Evolutionary conservation across 257 asterid genomes (phyloP), one percentile per base, ranked within the genome.

Genomic region (Capsicum baccatum): DNA sequence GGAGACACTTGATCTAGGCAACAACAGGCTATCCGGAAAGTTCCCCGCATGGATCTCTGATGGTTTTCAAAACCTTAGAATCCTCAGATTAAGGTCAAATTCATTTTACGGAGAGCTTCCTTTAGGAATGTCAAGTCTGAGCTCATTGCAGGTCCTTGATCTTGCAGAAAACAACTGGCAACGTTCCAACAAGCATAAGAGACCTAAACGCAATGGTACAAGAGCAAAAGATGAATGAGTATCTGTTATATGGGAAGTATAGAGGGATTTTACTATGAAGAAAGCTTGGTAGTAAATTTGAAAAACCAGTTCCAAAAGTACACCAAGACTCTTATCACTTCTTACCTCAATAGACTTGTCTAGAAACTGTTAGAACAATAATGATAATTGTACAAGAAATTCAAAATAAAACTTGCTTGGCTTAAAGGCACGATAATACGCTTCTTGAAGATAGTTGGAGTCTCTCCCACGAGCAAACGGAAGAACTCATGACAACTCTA

Each of bases 271-370:
- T 86, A 89, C 85, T 91, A 74, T 60, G 91, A 91, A 70, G 93
- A 90, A 63, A 87, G 58, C 74, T 82, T 92, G 91, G 85, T 71
- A 80, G 84, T 89, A 50, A 90, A 89, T 76, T 47, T 82, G 82
- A 89, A 91, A 79, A 88, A 86, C 48, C 91, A 89, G 70, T 26
- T 55, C 21, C 94, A 84, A 84, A 83, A 71, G 86, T 91, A 82
- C 85, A 86, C 90, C 74, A 92, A 87, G 89, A 92, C 92, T 42
- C 88, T 92, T 92, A 17, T 88, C 92, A 44, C 93, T 92, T 83
- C 84, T 91, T 84, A 88, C 89, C 54, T 87, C 92, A 47, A 44
- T 92, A 70, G 92, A 92, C 83, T 79, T 92, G 19, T 87, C 91
- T 3, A 87, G 90, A 47, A 26, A 26, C 26, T 26, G 26, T 26